phyloP scores from a whole-genome alignment of 192 early-diverging fungal genomes.

The Coemansia sp. region DNA sequence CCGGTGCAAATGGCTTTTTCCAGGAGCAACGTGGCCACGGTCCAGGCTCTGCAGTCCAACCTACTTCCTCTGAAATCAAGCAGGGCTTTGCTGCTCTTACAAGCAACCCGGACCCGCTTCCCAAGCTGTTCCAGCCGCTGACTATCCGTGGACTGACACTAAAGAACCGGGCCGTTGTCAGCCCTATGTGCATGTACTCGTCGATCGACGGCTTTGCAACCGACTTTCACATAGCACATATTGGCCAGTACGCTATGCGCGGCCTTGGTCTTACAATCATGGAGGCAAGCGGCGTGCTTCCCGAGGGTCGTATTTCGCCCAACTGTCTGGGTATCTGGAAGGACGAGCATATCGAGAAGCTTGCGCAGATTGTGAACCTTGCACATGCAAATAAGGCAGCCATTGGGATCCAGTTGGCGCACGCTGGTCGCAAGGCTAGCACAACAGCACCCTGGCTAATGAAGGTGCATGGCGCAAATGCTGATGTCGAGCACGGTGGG shows the following conservation, averaged over 20 bases:
- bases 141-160: slow-evolving; percentile 64
- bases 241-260: slow-evolving; percentile 68
- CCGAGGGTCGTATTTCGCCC: slow-evolving; percentile 79
- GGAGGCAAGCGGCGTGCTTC: slow-evolving; percentile 73
- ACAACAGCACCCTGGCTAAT: slow-evolving; percentile 32
- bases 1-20: slow-evolving; percentile 25
- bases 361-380: slow-evolving; percentile 53
- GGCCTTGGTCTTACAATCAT: slow-evolving; percentile 80
- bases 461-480: slow-evolving; percentile 12
- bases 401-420: slow-evolving; percentile 76
- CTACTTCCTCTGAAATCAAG: slow-evolving; percentile 36
- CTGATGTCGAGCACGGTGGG: slow-evolving; percentile 53
- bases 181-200: slow-evolving; percentile 86
- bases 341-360: slow-evolving; percentile 69
- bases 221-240: slow-evolving; percentile 66
- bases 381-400: slow-evolving; percentile 62
- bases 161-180: slow-evolving; percentile 74
- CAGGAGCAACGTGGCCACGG: slow-evolving; percentile 30
- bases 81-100: slow-evolving; percentile 23
- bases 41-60: slow-evolving; percentile 36
- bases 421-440: slow-evolving; percentile 78
- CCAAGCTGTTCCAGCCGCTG: slow-evolving; percentile 68
- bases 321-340: slow-evolving; percentile 79
- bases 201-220: slow-evolving; percentile 64
- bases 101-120: slow-evolving; percentile 21